Evolutionary conservation across 495 filamentous ascomycete species (phyloP), one percentile per base, ranked within the genome.

Genomic region (Hapsidospora chrysogenum): DNA sequence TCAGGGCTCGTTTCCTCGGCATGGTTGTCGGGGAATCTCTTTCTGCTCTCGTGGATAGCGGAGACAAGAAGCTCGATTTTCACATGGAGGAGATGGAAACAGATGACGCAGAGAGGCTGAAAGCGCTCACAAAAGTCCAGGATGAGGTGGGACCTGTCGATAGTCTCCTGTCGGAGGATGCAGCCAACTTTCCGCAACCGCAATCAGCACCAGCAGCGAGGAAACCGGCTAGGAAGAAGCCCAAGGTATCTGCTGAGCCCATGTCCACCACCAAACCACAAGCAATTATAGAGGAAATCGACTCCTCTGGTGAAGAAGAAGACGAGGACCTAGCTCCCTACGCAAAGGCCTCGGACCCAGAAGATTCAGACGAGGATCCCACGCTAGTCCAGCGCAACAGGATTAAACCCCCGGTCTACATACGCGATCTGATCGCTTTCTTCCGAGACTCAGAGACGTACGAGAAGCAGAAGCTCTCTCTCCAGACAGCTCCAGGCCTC

Each of bases 351-450:
- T 86, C 80, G n/a, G 92, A 99, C 46, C 64, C 70, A 2, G 80
- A 85, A 38, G 92, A 96, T 52, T 80, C 78, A 1, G 85, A 92
- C 36, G 87, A 94, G 17, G 92, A 99, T 48, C 75, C 92, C 10
- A 92, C 84, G 0, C 56, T 92, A 22, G 63, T 96, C 27, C 72
- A 76, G 34, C 70, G 86, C 25, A 71, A 82, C 50, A 93, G 85
- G 42, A 78, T 80, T 26, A 78, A 70, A 29, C 72, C 86, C 9
- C 92, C 86, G 17, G 85, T 95, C 3, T 97, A 97, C 41, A 80
- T 95, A 43, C 76, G 85, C 31, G 83, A 95, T 44, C 63, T 99
- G 26, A 73, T 95, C 29, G 49, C 57, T 18, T 82, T 74, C 49
- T 68, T 99, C 1, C 66, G 78, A 34, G 80, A 93, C 40, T 72